Conservation (phyloP, 257 asterid species). For the Nicotiana knightiana region DNA sequence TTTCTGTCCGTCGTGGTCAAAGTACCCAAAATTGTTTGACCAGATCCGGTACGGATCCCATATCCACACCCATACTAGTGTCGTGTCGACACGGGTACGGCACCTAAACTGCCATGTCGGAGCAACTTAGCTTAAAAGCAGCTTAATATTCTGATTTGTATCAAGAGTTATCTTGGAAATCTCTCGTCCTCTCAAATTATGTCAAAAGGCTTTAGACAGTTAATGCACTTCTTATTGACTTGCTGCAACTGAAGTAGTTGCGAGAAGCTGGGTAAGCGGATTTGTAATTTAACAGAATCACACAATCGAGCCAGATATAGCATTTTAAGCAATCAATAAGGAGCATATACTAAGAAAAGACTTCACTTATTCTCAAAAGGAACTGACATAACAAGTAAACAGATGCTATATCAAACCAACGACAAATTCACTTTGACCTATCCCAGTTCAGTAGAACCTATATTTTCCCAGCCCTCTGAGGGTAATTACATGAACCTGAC, state of each 20-base stretch:
- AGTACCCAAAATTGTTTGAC: too few species aligned
- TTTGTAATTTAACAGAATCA: not conserved
- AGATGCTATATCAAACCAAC: not conserved
- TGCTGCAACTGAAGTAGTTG: not conserved
- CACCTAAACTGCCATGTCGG: too few species aligned
- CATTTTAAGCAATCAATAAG: not conserved
- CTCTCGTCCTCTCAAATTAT: not conserved
- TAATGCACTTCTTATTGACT: not conserved
- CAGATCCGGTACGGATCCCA: too few species aligned
- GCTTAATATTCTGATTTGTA: not conserved
- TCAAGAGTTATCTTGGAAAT: not conserved
- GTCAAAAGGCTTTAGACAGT: not conserved
- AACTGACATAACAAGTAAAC: not conserved
- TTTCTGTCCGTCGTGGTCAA: too few species aligned
- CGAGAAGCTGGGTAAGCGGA: not conserved
- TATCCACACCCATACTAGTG: too few species aligned
- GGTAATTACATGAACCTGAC: constrained; percentile 47
- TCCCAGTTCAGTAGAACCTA: constrained; percentile 27
- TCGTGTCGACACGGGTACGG: too few species aligned
- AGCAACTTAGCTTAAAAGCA: not conserved
- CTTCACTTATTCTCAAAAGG: not conserved
- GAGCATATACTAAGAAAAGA: not conserved
- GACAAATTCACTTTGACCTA: not conserved
- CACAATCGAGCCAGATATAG: not conserved
- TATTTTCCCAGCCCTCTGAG: constrained; percentile 37